Percentiles rank a stretch among this genome's conserved stretches.
Evolutionary conservation across 768 basidiomycete genomes (phyloP).

Genomic region (Pleurotus giganteus): DNA sequence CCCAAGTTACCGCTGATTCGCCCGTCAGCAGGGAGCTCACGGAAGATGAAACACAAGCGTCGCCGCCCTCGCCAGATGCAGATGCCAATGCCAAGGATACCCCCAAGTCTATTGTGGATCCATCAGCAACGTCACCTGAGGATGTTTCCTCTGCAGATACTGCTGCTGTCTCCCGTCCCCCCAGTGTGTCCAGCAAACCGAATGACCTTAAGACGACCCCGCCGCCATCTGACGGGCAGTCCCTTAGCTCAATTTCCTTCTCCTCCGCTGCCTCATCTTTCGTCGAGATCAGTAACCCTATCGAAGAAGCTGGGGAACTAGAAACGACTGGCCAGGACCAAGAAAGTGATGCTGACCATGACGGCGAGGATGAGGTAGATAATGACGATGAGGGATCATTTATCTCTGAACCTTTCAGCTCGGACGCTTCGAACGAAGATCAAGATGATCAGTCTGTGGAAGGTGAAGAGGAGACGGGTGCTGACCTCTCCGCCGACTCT

Average conservation of each 20-base stretch:
- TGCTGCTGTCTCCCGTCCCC: too few species aligned
- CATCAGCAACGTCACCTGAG: neutral
- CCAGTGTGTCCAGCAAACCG: too few species aligned
- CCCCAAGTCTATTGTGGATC: neutral
- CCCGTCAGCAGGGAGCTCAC: too few species aligned
- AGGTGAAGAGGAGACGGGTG: conserved; percentile 15
- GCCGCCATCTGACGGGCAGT: conserved; percentile 21
- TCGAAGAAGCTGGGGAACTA: conserved; percentile 16
- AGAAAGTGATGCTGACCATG: conserved; percentile 28
- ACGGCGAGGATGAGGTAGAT: conserved; percentile 31
- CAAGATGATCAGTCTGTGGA: conserved; percentile 15
- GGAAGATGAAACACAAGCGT: too few species aligned
- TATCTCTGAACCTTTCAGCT: conserved; percentile 23
- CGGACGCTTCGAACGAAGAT: conserved; percentile 26
- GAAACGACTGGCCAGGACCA: neutral
- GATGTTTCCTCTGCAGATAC: neutral
- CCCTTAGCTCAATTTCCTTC: conserved; percentile 36
- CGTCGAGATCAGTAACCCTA: conserved; percentile 36
- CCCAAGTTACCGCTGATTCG: neutral
- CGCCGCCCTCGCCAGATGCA: too few species aligned
- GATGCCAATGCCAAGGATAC: neutral
- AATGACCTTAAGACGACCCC: neutral
- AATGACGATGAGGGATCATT: conserved; percentile 19
- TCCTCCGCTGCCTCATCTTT: conserved; percentile 48
- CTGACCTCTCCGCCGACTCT: conserved; percentile 7